A percentile compares a stretch with the other conserved stretches of the same genome.
phyloP scores from a whole-genome alignment of 306 rosid genomes.

The Begonia fuchsioides region DNA sequence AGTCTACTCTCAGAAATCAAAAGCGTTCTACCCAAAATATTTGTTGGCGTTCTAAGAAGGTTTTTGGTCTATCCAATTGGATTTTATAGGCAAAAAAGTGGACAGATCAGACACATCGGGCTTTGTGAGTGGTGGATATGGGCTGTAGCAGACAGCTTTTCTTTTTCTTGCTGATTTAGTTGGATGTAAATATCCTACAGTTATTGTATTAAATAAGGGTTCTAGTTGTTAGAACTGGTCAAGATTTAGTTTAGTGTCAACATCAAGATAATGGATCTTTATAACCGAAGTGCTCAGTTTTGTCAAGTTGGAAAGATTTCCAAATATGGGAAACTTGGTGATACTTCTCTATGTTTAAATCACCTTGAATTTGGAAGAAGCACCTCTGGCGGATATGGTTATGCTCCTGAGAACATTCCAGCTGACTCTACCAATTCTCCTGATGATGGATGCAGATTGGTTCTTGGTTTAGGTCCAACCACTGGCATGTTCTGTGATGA shows the following conservation, averaged over 20 bases:
- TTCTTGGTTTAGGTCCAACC: slow-evolving; percentile 91
- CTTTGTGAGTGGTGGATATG: background rate
- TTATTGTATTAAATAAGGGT: background rate
- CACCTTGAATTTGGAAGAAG: slow-evolving; percentile 45
- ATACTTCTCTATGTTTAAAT: slow-evolving; percentile 58
- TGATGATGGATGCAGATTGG: slow-evolving; percentile 84
- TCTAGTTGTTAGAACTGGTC: background rate
- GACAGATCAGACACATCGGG: background rate
- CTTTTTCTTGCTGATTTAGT: background rate
- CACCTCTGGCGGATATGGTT: slow-evolving; percentile 27
- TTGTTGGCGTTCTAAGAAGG: background rate
- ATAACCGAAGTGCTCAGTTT: slow-evolving; percentile 36
- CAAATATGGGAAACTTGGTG: slow-evolving; percentile 45
- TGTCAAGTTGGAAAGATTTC: slow-evolving; percentile 39
- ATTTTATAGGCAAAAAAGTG: background rate
- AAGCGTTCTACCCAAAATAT: background rate
- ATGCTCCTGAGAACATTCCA: slow-evolving; percentile 26
- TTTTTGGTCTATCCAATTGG: background rate
- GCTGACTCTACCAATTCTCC: slow-evolving; percentile 28
- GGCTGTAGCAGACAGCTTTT: background rate
- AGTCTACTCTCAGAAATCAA: background rate
- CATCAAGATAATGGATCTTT: slow-evolving; percentile 8
- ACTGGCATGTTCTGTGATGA: slow-evolving; percentile 55
- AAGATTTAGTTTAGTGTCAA: background rate
- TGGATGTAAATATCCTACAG: background rate